Conservation (phyloP, 116 monocot genomes). For the Cymodocea nodosa region DNA sequence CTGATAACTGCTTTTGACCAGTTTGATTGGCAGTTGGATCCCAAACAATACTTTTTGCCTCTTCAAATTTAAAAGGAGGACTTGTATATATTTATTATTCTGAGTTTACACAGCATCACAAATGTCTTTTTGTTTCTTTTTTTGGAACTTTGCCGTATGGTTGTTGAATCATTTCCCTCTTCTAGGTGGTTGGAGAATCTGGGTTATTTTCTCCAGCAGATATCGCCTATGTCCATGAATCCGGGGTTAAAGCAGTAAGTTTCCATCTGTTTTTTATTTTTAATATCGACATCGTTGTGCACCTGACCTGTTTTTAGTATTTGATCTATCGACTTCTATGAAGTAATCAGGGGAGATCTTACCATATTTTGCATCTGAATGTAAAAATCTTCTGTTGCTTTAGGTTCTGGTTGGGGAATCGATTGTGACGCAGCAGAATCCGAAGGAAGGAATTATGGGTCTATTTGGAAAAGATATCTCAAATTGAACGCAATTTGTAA, state of each 20-base stretch:
- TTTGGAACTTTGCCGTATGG: background rate
- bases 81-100: no score
- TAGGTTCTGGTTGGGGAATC: conserved; percentile 88
- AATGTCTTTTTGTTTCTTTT: background rate
- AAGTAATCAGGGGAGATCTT: background rate
- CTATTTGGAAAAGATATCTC: conserved; percentile 76
- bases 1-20: no score
- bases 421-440: conserved; percentile 60
- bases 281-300: background rate
- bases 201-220: conserved; percentile 77
- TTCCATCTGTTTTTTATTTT: background rate
- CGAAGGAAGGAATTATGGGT: conserved; percentile 40
- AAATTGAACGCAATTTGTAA: background rate
- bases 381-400: background rate
- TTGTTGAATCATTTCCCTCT: background rate
- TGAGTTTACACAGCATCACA: no score
- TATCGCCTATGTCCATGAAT: conserved; percentile 71
- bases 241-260: conserved; percentile 73
- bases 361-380: background rate
- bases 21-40: no score
- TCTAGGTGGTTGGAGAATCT: conserved; percentile 90
- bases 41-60: no score
- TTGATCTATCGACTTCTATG: background rate
- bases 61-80: no score
- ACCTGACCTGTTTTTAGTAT: background rate